phyloP scores from a whole-genome alignment of 129 eudicot species.

The Arctium minus region DNA sequence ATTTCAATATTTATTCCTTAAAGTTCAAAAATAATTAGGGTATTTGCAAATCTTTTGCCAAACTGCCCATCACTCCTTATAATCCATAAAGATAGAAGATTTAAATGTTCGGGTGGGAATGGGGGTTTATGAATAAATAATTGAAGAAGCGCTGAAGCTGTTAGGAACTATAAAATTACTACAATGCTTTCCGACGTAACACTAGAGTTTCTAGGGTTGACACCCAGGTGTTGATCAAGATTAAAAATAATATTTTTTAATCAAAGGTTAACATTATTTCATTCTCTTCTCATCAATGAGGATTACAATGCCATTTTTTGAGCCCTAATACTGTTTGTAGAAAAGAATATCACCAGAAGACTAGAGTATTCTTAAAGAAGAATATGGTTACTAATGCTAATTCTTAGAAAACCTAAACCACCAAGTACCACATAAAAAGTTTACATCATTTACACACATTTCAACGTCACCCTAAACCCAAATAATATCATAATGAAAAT shows the following conservation, averaged over 20 bases:
- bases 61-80: background rate
- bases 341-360: background rate
- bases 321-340: background rate
- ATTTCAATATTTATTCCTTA: background rate
- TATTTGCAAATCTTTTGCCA: background rate
- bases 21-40: background rate
- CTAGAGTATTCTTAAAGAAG: background rate
- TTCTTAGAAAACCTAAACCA: background rate
- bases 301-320: background rate
- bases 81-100: background rate
- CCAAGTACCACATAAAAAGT: background rate
- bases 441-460: background rate
- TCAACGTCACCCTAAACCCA: background rate
- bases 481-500: background rate
- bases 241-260: background rate
- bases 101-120: background rate
- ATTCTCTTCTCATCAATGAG: background rate
- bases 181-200: background rate
- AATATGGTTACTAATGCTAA: background rate
- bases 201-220: background rate
- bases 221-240: background rate
- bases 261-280: background rate
- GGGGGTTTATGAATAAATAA: background rate
- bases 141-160: background rate
- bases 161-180: background rate